phyloP scores from a whole-genome alignment of 257 asterid genomes.

The Linderniella brevidens region DNA sequence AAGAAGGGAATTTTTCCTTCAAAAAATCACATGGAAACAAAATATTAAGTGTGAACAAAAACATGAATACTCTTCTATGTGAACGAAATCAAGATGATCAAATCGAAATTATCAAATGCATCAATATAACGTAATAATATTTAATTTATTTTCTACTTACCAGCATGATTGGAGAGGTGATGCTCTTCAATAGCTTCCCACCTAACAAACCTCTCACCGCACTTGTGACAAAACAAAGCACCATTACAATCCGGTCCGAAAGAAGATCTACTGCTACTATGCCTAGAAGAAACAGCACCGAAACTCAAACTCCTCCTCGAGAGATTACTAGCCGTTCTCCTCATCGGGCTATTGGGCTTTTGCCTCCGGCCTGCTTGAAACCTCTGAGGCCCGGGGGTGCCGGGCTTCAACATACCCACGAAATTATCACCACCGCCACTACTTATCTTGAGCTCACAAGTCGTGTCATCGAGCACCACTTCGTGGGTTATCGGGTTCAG shows the following conservation, averaged over 20 bases:
- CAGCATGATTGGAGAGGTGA: slow-evolving; percentile 82
- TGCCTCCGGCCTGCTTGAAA: slow-evolving; percentile 12
- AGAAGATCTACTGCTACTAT: slow-evolving; percentile 20
- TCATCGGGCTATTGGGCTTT: slow-evolving; percentile 30
- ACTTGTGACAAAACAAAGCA: slow-evolving; percentile 51
- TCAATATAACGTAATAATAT: background rate
- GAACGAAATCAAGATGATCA: no score
- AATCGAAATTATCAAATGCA: background rate
- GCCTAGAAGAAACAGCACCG: slow-evolving; percentile 23
- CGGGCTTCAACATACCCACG: slow-evolving; percentile 47
- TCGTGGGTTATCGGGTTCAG: slow-evolving; percentile 71
- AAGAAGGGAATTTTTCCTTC: no score
- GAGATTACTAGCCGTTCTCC: slow-evolving; percentile 34
- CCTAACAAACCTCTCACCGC: slow-evolving; percentile 52
- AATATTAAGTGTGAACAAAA: no score
- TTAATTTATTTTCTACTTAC: slow-evolving; percentile 12
- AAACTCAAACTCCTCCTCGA: slow-evolving; percentile 39
- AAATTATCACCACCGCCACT: slow-evolving; percentile 11
- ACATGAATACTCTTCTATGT: no score
- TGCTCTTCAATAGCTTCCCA: slow-evolving; percentile 75
- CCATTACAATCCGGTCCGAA: slow-evolving; percentile 33
- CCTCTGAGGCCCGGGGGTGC: slow-evolving; percentile 56
- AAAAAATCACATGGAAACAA: no score
- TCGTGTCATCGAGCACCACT: slow-evolving; percentile 48
- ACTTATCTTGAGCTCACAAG: slow-evolving; percentile 59